These are phyloP conservation scores for Tetrapyrgos nigripes DNA, from an alignment of 1,284 basidiomycete species.

Conservation along the genomic window DNA sequence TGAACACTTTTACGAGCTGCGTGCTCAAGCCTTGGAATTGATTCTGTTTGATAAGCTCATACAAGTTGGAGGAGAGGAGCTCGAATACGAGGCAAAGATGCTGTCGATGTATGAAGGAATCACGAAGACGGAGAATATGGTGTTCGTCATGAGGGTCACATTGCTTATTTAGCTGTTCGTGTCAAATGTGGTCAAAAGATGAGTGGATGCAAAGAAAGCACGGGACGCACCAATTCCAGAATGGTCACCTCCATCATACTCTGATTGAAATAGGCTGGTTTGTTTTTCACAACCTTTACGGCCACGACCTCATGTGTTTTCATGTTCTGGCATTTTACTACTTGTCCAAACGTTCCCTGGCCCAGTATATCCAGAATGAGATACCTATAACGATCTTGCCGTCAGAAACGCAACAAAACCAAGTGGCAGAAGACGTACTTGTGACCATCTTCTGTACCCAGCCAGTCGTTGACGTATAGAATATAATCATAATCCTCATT, in stretches of 20 bases:
- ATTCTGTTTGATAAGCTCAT: conserved; percentile 99
- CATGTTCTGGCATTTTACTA: conserved; percentile 99
- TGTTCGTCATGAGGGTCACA: conserved; percentile 95
- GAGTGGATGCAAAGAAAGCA: conserved; percentile 33
- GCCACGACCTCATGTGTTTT: conserved; percentile 98
- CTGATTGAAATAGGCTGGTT: conserved; percentile 99
- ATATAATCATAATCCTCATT: conserved; percentile 99
- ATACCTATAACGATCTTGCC: conserved; percentile 65
- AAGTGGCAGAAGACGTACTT: conserved; percentile 64
- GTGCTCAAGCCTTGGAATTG: conserved; percentile 98
- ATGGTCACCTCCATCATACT: conserved; percentile 99
- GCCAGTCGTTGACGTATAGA: conserved; percentile 95
- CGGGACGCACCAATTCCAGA: conserved; percentile 81
- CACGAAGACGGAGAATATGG: conserved; percentile 94
- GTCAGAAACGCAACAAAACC: conserved; percentile 12
- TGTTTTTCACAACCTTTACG: conserved; percentile 99
- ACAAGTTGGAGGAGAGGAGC: conserved; percentile 95
- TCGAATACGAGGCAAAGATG: conserved; percentile 99
- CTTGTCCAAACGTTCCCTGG: conserved; percentile 98
- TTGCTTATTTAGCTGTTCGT: conserved; percentile 82
- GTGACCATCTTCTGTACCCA: conserved; percentile 90
- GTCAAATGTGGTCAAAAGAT: conserved; percentile 12
- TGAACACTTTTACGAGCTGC: conserved; percentile 98
- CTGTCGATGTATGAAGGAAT: conserved; percentile 96
- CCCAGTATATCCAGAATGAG: conserved; percentile 98